Base-by-base conservation (phyloP, 352 stramenopile genomes). In the Phytophthora hibernalis region DNA sequence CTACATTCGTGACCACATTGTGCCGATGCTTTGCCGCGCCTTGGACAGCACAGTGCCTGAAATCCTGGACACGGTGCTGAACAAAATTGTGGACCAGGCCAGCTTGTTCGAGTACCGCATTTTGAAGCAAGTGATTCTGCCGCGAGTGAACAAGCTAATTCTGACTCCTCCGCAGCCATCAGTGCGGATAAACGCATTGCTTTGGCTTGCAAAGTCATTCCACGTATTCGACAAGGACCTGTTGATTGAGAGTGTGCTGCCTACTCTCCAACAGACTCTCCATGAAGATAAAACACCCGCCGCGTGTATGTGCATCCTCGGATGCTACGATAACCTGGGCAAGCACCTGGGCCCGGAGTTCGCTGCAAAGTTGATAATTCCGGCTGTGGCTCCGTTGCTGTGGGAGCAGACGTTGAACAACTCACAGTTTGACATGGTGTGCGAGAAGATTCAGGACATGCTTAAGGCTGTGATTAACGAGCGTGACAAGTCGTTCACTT, bases 1-100 rank as follows among this genome's bases (percentile, higher is more conserved):
- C n/a, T 96, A 92, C 73, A 95, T 94, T 50, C 86, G 88, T n/a
- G 88, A 96, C 58, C 88, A 96, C 61, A 85, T 96, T 57, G 88
- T 96, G 7, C 88, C 88, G 2, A 95, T 96, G 88, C 61, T 96
- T 18, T 95, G 86, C 49, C 86, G 88, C 37, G 85, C 88, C 12
- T 71, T 96, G 0, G 88, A 96, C 59, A 92, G 80, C 45, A 94
- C 84, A 1, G 86, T 96, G 11, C 86, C 86, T 0, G 88, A 96
- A 60, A 96, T 96, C 52, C 61, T 95, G 13, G 88, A 96, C 52
- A 95, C 85, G 4, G 88, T 96, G 22, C 71, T 96, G 16, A 96
- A 95, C 72, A 94, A 96, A 67, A 94, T 96, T 56, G 83, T 91
- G 20, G 86, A 95, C 56, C 86, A 95, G 33, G 88, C 88, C 30